Base-by-base conservation (phyloP, 208 protist genomes). In the Crithidia fasciculata region DNA sequence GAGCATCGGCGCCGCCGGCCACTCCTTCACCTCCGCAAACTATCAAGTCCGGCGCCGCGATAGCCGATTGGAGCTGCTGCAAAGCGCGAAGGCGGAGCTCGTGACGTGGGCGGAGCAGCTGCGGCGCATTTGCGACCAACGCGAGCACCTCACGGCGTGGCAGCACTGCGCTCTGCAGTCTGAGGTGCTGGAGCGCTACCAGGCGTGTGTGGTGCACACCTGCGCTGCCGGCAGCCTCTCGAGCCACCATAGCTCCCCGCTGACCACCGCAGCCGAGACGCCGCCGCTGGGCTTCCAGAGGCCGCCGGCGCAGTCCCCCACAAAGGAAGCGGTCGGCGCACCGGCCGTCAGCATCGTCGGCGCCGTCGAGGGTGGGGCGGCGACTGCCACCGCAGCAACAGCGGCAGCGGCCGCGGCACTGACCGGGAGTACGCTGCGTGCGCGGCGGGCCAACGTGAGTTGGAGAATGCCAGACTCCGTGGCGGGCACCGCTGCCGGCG, bases 161-260 rank as follows among this genome's bases (percentile, higher is more conserved):
- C 75, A 85, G 47, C 53, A 72, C 36, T 87, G 85, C 61, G 76
- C 72, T 5, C 52, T 64, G 43, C 85, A 90, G 74, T 58, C 67
- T 8, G 58, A 73, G 53, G 62, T 87, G 41, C 74, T 90, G 37
- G 12, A 80, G 16, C 65, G 72, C 39, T 90, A 80, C 49, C 82
- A 87, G 61, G 37, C 54, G 16, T 72, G 72, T 52, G 63, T 79
- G 13, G 65, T 77, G 40, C 67, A 80, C 43, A 36, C 39, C 8
- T 4, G 7, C 18, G 44, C 44, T 2, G 12, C 28, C 12, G 41
- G 7, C 58, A 44, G 69, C 41, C 66, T 52, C 56, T 5, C 18
- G 37, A 56, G 15, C 58, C 36, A 50, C 58, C 16, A 40, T 39
- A n/a, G 53, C n/a, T 12, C 62, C 4, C 40, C 50, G 45, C 43